Conservation (phyloP, 345 rosid genomes). For the Boechera retrofracta region DNA sequence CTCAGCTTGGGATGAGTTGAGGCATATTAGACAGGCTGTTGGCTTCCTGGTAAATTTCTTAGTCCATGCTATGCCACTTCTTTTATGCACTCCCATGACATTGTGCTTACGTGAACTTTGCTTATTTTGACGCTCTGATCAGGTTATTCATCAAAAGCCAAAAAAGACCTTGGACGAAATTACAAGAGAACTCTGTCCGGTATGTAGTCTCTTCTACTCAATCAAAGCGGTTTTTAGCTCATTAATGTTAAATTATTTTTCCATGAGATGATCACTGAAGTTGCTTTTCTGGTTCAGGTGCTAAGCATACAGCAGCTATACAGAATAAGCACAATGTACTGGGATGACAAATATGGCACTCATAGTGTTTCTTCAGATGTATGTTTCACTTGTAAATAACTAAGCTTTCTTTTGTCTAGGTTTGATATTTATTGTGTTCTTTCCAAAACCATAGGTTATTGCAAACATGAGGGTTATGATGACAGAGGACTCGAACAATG, state of each 20-base stretch:
- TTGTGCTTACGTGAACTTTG: conserved; percentile 13
- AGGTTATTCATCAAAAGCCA: conserved; percentile 99
- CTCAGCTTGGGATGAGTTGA: conserved; percentile 97
- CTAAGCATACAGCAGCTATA: conserved; percentile 97
- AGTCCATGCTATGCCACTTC: conserved; percentile 7
- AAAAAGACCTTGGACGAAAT: conserved; percentile 89
- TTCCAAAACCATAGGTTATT: conserved; percentile 65
- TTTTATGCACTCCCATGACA: conserved; percentile 21
- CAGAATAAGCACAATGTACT: conserved; percentile 99
- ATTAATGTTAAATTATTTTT: neutral
- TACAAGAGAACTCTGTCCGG: conserved; percentile 95
- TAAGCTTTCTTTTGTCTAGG: conserved; percentile 12
- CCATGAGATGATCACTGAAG: neutral
- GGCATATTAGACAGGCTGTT: conserved; percentile 98
- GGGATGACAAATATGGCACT: conserved; percentile 99
- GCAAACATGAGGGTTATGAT: conserved; percentile 93
- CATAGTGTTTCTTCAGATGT: conserved; percentile 96
- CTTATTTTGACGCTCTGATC: conserved; percentile 36
- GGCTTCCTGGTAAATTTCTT: conserved; percentile 82
- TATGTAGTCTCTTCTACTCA: conserved; percentile 42
- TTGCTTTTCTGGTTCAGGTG: conserved; percentile 56
- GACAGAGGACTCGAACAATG: conserved; percentile 95
- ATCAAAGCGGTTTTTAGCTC: conserved; percentile 1
- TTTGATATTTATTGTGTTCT: conserved; percentile 22
- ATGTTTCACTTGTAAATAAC: conserved; percentile 44